Evolutionary conservation across 2,329 filamentous ascomycete genomes (phyloP), one percentile per base, ranked within the genome.

Genomic region (Aspergillus luchuensis): DNA sequence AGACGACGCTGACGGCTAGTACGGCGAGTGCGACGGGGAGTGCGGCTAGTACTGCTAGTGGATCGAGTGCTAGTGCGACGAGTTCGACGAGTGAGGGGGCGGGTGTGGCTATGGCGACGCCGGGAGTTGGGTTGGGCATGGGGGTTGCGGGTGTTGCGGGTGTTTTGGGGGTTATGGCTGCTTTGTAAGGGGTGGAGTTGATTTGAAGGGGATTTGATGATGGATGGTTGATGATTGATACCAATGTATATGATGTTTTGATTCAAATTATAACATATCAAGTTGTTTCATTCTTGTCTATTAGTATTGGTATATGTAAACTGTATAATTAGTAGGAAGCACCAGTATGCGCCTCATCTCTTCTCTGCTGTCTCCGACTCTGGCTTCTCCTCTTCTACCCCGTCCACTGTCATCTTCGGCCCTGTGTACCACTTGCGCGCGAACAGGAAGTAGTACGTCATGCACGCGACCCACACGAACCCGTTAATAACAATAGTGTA

Each of bases 401-500:
- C 55, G 7, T 79, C 79, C 33, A 87, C 74, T 1, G 85, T 88
- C 59, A 82, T 82, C 72, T 83, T 84, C 0, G 86, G 86, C 0
- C 86, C 86, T 0, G 78, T 84, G 65, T 87, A 87, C 85, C 85
- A 87, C 65, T 85, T 87, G 54, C 80, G 76, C 2, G 85, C 85
- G 68, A 83, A 82, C 11, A 85, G 66, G 64, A 79, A 81, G 67
- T 87, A 88, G 71, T 88, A 88, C 1, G 77, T 53, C 65, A 86
- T 70, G 0, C 81, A 79, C 1, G 84, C 84, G 13, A 82, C 74
- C 86, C 86, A 88, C 1, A 88, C 81, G 4, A 81, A 80, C 36
- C 78, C 79, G 63, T 87, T 87, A 61, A 89, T 84, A 1, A 87
- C 85, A 2, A 87, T 80, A 0, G 85, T 87, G 68, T 88, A 88